Percentiles rank a stretch among this genome's conserved stretches.
phyloP scores from a whole-genome alignment of 768 basidiomycete species.

The Trametes gibbosa region DNA sequence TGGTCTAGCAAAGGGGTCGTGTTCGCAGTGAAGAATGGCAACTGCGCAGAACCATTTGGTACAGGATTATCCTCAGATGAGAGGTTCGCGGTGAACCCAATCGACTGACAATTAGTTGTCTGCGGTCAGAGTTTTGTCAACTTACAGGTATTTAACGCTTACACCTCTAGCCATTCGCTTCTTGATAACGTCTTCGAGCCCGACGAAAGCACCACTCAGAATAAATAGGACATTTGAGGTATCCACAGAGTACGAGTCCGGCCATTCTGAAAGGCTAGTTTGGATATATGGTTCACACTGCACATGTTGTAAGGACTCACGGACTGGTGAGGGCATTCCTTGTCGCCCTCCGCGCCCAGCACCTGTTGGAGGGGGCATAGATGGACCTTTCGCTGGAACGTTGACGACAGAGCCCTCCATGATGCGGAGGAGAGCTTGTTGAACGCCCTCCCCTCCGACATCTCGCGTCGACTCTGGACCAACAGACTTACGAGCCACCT shows the following conservation, averaged over 20 bases:
- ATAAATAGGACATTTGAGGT: constrained; percentile 95
- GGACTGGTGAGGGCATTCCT: constrained; percentile 20
- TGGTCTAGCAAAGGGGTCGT: constrained; percentile 54
- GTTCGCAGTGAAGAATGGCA: constrained; percentile 78
- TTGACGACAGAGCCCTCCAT: constrained; percentile 89
- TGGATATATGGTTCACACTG: background rate
- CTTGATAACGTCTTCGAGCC: constrained; percentile 79
- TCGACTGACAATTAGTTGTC: constrained; percentile 54
- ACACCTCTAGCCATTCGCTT: constrained; percentile 83
- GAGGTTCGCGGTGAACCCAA: constrained; percentile 74
- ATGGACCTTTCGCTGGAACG: constrained; percentile 69
- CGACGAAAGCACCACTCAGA: constrained; percentile 92
- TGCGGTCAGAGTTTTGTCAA: background rate
- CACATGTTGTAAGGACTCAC: constrained; percentile 7
- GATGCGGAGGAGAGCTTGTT: constrained; percentile 89
- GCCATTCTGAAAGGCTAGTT: constrained; percentile 41
- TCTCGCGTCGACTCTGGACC: constrained; percentile 76
- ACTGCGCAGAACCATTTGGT: constrained; percentile 33
- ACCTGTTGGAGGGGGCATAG: constrained; percentile 45
- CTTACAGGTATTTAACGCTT: constrained; percentile 29
- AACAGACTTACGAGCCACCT: constrained; percentile 67
- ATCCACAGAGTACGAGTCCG: constrained; percentile 75
- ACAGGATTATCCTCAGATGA: constrained; percentile 31
- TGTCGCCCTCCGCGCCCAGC: constrained; percentile 49
- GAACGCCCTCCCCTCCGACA: constrained; percentile 95